A percentile compares a stretch with the other conserved stretches of the same genome.
phyloP scores from a whole-genome alignment of 768 basidiomycete species.

The Trametes sanguinea region DNA sequence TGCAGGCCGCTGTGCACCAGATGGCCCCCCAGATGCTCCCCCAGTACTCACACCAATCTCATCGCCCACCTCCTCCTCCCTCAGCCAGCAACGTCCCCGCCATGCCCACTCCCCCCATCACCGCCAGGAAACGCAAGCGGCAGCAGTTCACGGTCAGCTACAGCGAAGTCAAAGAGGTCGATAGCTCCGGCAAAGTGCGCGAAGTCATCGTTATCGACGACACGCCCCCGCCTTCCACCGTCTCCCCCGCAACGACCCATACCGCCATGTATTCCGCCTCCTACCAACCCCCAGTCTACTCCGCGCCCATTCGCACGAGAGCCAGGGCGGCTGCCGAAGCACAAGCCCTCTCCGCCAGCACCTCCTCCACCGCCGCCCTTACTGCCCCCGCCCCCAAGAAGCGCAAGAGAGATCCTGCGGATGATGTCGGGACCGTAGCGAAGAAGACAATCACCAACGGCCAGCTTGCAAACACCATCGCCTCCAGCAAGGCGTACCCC shows the following conservation, averaged over 20 bases:
- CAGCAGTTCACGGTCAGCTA: conserved; percentile 83
- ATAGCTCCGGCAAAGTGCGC: conserved; percentile 70
- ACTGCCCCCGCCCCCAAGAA: conserved; percentile 79
- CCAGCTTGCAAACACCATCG: conserved; percentile 51
- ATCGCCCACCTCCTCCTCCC: conserved; percentile 38
- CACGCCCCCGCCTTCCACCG: conserved; percentile 81
- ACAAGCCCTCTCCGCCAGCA: conserved; percentile 66
- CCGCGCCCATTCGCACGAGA: conserved; percentile 79
- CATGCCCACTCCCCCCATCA: conserved; percentile 70
- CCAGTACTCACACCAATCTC: conserved; percentile 63
- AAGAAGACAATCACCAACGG: conserved; percentile 60
- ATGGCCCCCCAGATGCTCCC: conserved; percentile 61
- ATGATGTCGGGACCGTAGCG: conserved; percentile 68
- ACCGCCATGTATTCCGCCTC: conserved; percentile 74
- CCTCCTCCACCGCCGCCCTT: conserved; percentile 58
- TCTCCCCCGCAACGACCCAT: conserved; percentile 68
- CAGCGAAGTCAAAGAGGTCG: conserved; percentile 87
- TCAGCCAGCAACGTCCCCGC: conserved; percentile 43
- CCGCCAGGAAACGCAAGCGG: conserved; percentile 82
- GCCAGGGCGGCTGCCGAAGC: conserved; percentile 87
- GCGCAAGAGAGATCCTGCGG: conserved; percentile 76
- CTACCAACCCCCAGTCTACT: conserved; percentile 75
- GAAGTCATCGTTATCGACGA: conserved; percentile 94
- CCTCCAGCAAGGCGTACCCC: conserved; percentile 65
- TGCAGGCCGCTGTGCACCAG: conserved; percentile 76